phyloP scores from a whole-genome alignment of 2,329 filamentous ascomycete species.

The Cladobotryum protrusum region DNA sequence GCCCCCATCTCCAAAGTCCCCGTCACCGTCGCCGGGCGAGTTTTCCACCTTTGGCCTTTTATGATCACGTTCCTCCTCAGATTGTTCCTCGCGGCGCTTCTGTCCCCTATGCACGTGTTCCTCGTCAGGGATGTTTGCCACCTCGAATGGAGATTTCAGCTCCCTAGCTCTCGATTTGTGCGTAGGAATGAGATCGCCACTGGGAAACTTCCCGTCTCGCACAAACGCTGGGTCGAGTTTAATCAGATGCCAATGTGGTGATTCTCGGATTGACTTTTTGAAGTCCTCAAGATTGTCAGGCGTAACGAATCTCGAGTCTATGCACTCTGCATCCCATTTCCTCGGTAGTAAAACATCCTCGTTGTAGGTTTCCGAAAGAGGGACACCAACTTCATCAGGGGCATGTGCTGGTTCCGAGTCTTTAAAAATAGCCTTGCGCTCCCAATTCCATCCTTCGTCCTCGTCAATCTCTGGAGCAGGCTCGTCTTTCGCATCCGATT shows the following conservation, averaged over 20 bases:
- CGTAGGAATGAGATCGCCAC: neutral
- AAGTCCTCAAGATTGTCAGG: constrained; percentile 39
- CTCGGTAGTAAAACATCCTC: constrained; percentile 42
- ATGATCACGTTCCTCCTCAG: constrained; percentile 4
- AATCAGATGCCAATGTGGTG: constrained; percentile 33
- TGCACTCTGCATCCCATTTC: constrained; percentile 35
- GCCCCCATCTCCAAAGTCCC: neutral
- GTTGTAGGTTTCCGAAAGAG: constrained; percentile 26
- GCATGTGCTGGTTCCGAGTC: neutral
- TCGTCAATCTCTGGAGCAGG: neutral
- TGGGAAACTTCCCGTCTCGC: neutral
- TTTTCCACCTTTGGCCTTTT: constrained; percentile 6
- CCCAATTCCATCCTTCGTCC: neutral
- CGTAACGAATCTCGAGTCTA: constrained; percentile 40
- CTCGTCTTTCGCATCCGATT: neutral
- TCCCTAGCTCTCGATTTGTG: neutral
- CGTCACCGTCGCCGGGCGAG: neutral
- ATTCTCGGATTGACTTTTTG: constrained; percentile 34
- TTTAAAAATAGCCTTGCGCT: neutral
- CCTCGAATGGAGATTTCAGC: neutral
- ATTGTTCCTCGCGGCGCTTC: constrained; percentile 6
- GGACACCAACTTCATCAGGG: constrained; percentile 2
- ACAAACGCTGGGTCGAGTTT: constrained; percentile 33
- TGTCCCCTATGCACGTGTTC: constrained; percentile 9
- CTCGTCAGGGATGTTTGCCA: neutral